These are phyloP conservation scores for Schwanniomyces occidentalis DNA, from an alignment of 805 yeast genomes.

Conservation along the genomic window DNA sequence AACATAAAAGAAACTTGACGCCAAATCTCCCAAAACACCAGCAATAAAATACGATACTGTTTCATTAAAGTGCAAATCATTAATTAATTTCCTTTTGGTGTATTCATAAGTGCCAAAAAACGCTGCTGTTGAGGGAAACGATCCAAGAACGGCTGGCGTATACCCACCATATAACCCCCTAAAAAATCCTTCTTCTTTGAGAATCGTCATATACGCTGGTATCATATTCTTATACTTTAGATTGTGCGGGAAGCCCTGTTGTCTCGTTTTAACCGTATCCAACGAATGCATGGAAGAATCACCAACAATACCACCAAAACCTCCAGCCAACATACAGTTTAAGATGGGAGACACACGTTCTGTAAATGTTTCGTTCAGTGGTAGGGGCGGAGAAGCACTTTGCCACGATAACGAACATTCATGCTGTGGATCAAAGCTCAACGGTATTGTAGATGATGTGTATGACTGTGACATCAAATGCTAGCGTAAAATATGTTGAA, in stretches of 20 bases:
- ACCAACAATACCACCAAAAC: slow-evolving; percentile 91
- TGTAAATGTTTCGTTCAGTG: slow-evolving; percentile 5
- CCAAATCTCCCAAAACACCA: slow-evolving; percentile 93
- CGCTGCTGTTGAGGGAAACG: slow-evolving; percentile 91
- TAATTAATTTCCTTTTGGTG: slow-evolving; percentile 69
- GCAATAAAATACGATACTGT: slow-evolving; percentile 78
- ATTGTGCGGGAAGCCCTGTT: slow-evolving; percentile 84
- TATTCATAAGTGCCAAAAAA: slow-evolving; percentile 90
- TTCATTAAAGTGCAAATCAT: slow-evolving; percentile 66
- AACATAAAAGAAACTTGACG: slow-evolving; percentile 84
- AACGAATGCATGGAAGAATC: slow-evolving; percentile 93
- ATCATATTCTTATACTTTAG: slow-evolving; percentile 72
- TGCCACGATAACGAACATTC: slow-evolving; percentile 12
- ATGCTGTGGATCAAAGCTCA: slow-evolving; percentile 29
- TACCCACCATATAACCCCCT: slow-evolving; percentile 93
- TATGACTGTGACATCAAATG: slow-evolving; percentile 22
- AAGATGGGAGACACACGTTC: slow-evolving; percentile 42
- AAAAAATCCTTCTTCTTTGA: slow-evolving; percentile 78
- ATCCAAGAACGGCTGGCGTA: slow-evolving; percentile 87
- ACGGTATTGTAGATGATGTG: slow-evolving; percentile 37
- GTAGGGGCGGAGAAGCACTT: slow-evolving; percentile 1
- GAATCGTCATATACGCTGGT: slow-evolving; percentile 73
- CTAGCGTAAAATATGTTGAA: too few species aligned
- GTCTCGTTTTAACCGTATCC: slow-evolving; percentile 95
- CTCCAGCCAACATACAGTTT: slow-evolving; percentile 83